These are phyloP conservation scores for Nidularia pulvinata DNA, from an alignment of 768 basidiomycete genomes.

Conservation along the genomic window DNA sequence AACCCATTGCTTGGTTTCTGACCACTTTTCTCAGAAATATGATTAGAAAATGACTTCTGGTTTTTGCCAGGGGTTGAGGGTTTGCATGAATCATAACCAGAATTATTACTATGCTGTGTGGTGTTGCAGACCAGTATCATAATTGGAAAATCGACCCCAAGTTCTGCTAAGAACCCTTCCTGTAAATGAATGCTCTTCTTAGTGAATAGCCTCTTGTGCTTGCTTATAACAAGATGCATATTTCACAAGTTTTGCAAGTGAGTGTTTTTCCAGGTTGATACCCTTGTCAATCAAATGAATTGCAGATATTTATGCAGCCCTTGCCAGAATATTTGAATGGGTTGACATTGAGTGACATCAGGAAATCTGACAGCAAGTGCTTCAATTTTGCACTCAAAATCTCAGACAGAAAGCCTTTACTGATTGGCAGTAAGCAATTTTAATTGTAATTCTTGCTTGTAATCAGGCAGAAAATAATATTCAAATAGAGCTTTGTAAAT, in stretches of 20 bases:
- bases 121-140: not conserved
- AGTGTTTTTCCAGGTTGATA: not conserved
- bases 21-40: too few relatives aligned
- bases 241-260: not conserved
- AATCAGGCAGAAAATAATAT: conserved; percentile 8
- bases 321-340: not conserved
- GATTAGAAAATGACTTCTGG: too few relatives aligned
- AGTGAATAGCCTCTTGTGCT: not conserved
- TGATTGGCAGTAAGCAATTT: too few relatives aligned
- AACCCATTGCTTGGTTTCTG: too few relatives aligned
- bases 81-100: too few relatives aligned
- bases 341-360: not conserved
- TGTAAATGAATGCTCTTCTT: too few relatives aligned
- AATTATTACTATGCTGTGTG: not conserved
- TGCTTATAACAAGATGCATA: not conserved
- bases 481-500: conserved; percentile 6
- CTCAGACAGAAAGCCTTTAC: not conserved
- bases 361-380: not conserved
- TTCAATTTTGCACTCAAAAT: not conserved
- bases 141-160: conserved; percentile 1
- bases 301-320: not conserved
- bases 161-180: not conserved
- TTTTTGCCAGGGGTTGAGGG: too few relatives aligned
- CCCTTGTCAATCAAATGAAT: not conserved
- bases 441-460: too few relatives aligned